Evolutionary conservation across 2,329 filamentous ascomycete species (phyloP), one percentile per base, ranked within the genome.

Genomic region (Nectriaceae sp.): DNA sequence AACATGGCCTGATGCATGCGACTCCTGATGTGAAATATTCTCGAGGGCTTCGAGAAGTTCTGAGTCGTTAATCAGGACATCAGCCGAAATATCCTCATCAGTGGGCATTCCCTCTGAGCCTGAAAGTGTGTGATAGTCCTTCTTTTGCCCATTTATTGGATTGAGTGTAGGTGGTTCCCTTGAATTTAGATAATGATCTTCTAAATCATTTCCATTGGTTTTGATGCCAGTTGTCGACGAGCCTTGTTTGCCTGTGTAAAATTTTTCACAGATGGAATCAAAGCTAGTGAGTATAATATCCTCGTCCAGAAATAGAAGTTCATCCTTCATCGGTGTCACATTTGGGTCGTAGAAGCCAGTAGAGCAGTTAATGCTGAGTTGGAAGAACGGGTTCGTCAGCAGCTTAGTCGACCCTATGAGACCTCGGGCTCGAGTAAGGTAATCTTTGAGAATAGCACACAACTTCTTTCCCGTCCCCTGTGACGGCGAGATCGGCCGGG

Each of bases 291-390:
- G 53, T 0, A 82, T 38, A 2, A 44, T 41, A 2, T 65, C 40
- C 52, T 84, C 78, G 42, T 89, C 72, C 4, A 72, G 73, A 60
- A 92, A 90, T 1, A 90, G 60, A 2, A 92, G 77, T 57, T 90
- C 82, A 47, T 89, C 83, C 62, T 92, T 92, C 3, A 82, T 74
- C 3, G 87, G 81, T 50, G 90, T 83, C 5, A 91, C 68, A 55
- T 91, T 92, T 2, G 78, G 74, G 66, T 92, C 88, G 59, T 92
- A 92, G 49, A 75, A 84, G 21, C 76, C 76, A 1, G 71, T 62
- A 0, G 82, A 77, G 59, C 87, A 91, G 13, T 64, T 65, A 22
- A 92, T 82, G 47, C 83, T 79, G 31, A 92, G 66, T 35, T 75
- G 75, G 35, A 90, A 66, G 61, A 91, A 90, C 0, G 78, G 76